Evolutionary conservation across 2,329 filamentous ascomycete genomes (phyloP), one percentile per base, ranked within the genome.

Genomic region (Oidium heveae): DNA sequence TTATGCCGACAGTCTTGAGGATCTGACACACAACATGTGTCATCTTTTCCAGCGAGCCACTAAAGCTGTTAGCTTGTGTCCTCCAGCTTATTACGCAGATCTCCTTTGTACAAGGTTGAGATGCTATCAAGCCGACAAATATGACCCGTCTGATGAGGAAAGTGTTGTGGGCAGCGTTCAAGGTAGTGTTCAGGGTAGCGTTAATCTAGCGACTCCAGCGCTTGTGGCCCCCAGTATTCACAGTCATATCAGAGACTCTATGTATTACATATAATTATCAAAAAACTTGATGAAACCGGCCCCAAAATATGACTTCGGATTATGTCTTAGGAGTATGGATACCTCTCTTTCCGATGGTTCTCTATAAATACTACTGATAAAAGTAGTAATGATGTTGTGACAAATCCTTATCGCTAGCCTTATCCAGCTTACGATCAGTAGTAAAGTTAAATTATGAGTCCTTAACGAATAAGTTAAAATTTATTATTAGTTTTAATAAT

Each of bases 41-140:
- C 88, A 91, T 64, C 69, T 85, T 0, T 94, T 82, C 63, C 84
- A 82, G 10, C 77, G 87, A 1, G 85, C 86, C 0, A 89, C 85
- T 28, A 86, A 86, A 66, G 82, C 86, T 0, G 84, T 94, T 53
- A 86, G 82, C 62, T 79, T 93, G 61, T 89, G 83, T 61, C 84
- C 86, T 0, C 84, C 86, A 0, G 86, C 86, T 0, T 93, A 93
- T 70, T 94, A 93, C 62, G 86, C 87, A 0, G 86, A 94, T 65
- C 71, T 93, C 37, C 75, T 88, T 2, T 89, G 84, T 63, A 83
- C 85, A 60, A 74, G 86, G 4, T 84, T 82, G 0, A 72, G 86
- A 0, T 73, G 74, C 20, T 88, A 91, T 63, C 72, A 88, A 4
- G 74, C 75, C 36, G 71, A 74, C 20, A 68, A 75, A 16, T 79